phyloP scores from a whole-genome alignment of 208 protist genomes.

The Leishmania martiniquensis region DNA sequence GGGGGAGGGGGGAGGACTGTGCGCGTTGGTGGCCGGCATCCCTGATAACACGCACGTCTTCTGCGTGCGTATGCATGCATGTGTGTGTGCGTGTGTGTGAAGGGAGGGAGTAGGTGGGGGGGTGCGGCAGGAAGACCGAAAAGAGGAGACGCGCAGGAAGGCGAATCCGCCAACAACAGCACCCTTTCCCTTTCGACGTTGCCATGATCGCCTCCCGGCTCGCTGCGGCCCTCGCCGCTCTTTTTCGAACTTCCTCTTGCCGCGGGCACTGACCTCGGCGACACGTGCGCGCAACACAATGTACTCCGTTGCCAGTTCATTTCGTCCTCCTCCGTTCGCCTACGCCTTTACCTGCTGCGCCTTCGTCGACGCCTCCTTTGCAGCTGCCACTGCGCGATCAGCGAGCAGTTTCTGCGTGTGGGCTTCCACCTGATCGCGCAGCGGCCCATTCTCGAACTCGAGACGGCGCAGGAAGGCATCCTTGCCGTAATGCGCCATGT shows the following conservation, averaged over 20 bases:
- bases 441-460: slow-evolving; percentile 93
- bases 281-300: not conserved
- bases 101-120: not conserved
- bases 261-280: not conserved
- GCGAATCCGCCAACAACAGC: not conserved
- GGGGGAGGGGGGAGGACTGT: not conserved
- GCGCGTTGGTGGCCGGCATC: not conserved
- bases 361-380: slow-evolving; percentile 34
- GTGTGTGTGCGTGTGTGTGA: too few relatives aligned
- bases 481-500: slow-evolving; percentile 85
- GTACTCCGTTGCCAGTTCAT: not conserved
- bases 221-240: not conserved
- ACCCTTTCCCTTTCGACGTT: not conserved
- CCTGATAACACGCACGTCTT: not conserved
- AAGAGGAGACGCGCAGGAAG: not conserved
- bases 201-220: not conserved
- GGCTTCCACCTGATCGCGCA: slow-evolving; percentile 92
- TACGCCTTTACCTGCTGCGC: slow-evolving; percentile 34
- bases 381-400: slow-evolving; percentile 60
- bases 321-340: not conserved
- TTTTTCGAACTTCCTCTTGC: not conserved
- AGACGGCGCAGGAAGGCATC: slow-evolving; percentile 93
- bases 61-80: too few relatives aligned
- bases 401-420: slow-evolving; percentile 87
- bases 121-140: not conserved